A percentile compares a stretch with the other conserved stretches of the same genome.
phyloP scores from a whole-genome alignment of 352 stramenopile species.

The Phytophthora cactorum region DNA sequence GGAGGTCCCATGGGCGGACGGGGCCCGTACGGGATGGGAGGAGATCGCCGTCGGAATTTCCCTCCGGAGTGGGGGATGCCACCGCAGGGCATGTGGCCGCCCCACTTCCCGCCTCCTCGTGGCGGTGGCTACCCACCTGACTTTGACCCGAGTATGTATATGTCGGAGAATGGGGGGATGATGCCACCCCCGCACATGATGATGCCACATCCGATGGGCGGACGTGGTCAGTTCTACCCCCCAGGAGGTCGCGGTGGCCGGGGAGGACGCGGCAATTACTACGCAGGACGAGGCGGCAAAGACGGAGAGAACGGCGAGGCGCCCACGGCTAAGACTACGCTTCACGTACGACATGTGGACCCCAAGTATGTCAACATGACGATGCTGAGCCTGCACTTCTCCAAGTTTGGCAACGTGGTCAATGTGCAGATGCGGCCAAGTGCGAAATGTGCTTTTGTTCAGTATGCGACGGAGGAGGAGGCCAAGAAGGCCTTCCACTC shows the following conservation, averaged over 20 bases:
- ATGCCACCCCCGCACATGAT: constrained; percentile 72
- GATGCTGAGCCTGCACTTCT: constrained; percentile 87
- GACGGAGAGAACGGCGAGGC: constrained; percentile 38
- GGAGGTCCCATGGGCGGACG: constrained; percentile 39
- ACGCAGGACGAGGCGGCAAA: constrained; percentile 39
- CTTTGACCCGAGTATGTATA: constrained; percentile 76
- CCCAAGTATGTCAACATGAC: constrained; percentile 92
- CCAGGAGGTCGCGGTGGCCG: constrained; percentile 49
- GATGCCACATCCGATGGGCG: constrained; percentile 67
- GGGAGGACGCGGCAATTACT: constrained; percentile 44
- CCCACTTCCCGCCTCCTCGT: constrained; percentile 53
- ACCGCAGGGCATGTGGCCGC: constrained; percentile 71
- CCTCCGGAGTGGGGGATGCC: constrained; percentile 76
- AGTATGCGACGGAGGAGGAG: constrained; percentile 84
- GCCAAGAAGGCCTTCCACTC: constrained; percentile 89
- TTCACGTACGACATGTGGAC: constrained; percentile 87
- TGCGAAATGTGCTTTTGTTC: constrained; percentile 84
- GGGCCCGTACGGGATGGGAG: constrained; percentile 42
- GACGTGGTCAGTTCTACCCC: constrained; percentile 51
- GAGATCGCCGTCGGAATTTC: constrained; percentile 64
- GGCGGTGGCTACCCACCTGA: constrained; percentile 51
- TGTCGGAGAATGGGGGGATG: constrained; percentile 68
- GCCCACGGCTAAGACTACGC: constrained; percentile 63
- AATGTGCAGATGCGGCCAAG: constrained; percentile 89
- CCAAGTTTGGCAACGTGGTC: constrained; percentile 89